These are phyloP conservation scores for Suillus decipiens DNA, from an alignment of 768 basidiomycete species.

Conservation along the genomic window DNA sequence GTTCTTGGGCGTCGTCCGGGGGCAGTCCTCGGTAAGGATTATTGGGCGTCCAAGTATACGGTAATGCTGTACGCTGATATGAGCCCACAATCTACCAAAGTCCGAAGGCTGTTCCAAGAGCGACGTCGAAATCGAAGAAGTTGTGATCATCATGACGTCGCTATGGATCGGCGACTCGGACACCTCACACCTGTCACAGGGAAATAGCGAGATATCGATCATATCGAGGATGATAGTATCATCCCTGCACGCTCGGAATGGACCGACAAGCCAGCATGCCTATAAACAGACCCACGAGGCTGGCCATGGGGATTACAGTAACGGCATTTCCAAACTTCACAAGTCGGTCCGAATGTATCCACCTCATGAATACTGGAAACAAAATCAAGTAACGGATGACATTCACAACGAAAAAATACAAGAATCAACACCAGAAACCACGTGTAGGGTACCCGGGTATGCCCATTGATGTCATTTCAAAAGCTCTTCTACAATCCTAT, in stretches of 20 bases:
- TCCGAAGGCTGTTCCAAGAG: slow-evolving; percentile 4
- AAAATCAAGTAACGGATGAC: slow-evolving; percentile 14
- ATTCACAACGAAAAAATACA: slow-evolving; percentile 27
- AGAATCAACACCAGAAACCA: slow-evolving; percentile 21
- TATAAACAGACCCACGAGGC: slow-evolving; percentile 6
- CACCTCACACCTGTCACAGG: neutral
- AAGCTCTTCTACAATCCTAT: slow-evolving; percentile 84
- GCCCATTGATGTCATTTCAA: slow-evolving; percentile 50
- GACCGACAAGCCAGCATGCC: neutral
- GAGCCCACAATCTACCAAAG: neutral
- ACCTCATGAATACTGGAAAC: slow-evolving; percentile 15
- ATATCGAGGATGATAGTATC: slow-evolving; percentile 4
- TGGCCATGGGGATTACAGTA: neutral
- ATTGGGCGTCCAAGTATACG: neutral
- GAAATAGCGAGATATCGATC: neutral
- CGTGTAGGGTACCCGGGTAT: slow-evolving; percentile 26
- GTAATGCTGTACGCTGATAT: neutral
- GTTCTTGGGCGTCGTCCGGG: neutral
- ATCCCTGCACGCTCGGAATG: slow-evolving; percentile 3
- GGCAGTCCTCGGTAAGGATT: neutral
- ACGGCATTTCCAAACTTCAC: slow-evolving; percentile 5
- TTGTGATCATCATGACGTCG: slow-evolving; percentile 5
- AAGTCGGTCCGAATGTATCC: slow-evolving; percentile 13
- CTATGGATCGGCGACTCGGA: neutral
- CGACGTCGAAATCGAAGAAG: neutral